Evolutionary conservation across 495 filamentous ascomycete species (phyloP).

Genomic region (Xanthoparmelia taractica): DNA sequence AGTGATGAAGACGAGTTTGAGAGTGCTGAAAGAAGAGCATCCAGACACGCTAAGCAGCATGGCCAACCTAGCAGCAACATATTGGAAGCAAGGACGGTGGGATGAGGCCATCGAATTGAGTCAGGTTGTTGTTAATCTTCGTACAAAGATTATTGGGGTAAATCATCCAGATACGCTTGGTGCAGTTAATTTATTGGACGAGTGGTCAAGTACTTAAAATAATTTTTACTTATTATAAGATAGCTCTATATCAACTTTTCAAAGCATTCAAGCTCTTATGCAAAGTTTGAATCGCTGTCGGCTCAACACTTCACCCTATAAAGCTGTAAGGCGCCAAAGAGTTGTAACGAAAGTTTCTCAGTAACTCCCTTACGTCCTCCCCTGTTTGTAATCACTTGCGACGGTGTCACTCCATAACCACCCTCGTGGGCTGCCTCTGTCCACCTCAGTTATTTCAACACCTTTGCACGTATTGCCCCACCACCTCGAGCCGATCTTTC

Average conservation of each 20-base stretch:
- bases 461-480: neutral
- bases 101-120: conserved; percentile 5
- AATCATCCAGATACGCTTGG: conserved; percentile 6
- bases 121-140: neutral
- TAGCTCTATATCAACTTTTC: neutral
- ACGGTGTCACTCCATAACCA: neutral
- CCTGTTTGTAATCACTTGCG: neutral
- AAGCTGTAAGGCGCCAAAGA: neutral
- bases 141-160: conserved; percentile 2
- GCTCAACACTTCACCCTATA: no score
- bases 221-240: neutral
- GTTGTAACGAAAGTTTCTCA: neutral
- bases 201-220: neutral
- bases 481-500: conserved; percentile 1
- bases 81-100: conserved; percentile 8
- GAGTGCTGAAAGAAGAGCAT: conserved; percentile 27
- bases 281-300: no score
- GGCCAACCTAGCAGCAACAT: conserved; percentile 24
- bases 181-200: neutral
- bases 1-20: neutral
- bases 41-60: conserved; percentile 28
- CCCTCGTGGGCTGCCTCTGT: neutral
- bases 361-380: neutral
- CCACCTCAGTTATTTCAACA: neutral
- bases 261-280: neutral